Evolutionary conservation across 352 stramenopile species (phyloP), one percentile per base, ranked within the genome.

Genomic region (Phytophthora idaei): DNA sequence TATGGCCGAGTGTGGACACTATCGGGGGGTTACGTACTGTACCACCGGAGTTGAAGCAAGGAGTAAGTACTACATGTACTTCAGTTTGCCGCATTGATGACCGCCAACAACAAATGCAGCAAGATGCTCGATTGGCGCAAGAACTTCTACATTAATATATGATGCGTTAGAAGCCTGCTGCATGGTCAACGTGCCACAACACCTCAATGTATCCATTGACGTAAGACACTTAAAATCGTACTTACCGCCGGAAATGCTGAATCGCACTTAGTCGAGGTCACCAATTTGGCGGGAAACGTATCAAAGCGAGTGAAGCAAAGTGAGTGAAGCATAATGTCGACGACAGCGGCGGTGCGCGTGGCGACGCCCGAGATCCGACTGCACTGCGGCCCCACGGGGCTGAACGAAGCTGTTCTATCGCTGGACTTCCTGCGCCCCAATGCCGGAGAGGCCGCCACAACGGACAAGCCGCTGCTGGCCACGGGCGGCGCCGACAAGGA

Each of bases 401-500:
- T 96, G n/a, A 96, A 96, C 66, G 89, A 96, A 68, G 85, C 89
- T 29, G 83, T 95, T 56, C 71, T 96, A 50, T 93, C 86, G 25
- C 76, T 95, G 54, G 87, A 96, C 57, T 95, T 93, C 50, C 64
- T 94, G 45, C 78, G 81, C 7, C 49, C 25, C 1, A 29, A 48
- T 14, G 31, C 32, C 17, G 55, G 39, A 29, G 37, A 42, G 4
- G 12, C 31, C n/a, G 25, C 28, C 31, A 9, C 42, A 15, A n/a
- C 17, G 4, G 31, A 51, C 17, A 56, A 57, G 32, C 47, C 54
- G 31, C 73, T 95, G 25, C 64, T 95, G 41, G 85, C 84, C n/a
- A 95, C 86, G 7, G 89, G 85, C 15, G 89, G 89, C n/a, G 85
- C 87, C 1, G 89, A 96, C 69, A 96, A 95, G 54, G 89, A 96